Evolutionary conservation across 2,329 filamentous ascomycete genomes (phyloP).

Genomic region (Pyrenophora seminiperda): DNA sequence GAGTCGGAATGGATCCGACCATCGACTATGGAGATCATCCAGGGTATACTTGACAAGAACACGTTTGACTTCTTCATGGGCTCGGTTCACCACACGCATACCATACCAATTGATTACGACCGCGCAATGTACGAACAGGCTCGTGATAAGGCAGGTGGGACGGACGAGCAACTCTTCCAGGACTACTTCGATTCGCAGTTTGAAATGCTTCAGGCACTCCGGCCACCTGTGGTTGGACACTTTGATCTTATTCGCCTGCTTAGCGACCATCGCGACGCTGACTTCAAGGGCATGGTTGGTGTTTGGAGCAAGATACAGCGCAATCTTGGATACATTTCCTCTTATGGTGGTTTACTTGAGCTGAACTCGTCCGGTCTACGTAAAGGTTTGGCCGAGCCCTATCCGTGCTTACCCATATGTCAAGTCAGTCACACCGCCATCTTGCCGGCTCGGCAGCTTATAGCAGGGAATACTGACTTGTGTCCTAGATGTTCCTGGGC

Average conservation of each 20-base stretch:
- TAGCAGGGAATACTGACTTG: slow-evolving; percentile 21
- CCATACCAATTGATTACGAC: slow-evolving; percentile 89
- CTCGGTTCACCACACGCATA: slow-evolving; percentile 86
- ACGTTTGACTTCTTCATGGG: slow-evolving; percentile 88
- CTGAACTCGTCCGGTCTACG: slow-evolving; percentile 85
- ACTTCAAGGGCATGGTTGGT: slow-evolving; percentile 61
- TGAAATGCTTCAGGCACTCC: slow-evolving; percentile 74
- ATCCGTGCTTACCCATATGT: slow-evolving; percentile 79
- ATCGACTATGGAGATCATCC: slow-evolving; percentile 65
- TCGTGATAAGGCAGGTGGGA: slow-evolving; percentile 59
- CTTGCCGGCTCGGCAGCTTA: slow-evolving; percentile 6
- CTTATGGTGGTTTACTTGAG: slow-evolving; percentile 83
- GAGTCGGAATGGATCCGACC: slow-evolving; percentile 91
- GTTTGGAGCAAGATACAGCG: slow-evolving; percentile 77
- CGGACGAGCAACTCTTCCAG: slow-evolving; percentile 69
- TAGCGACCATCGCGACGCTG: slow-evolving; percentile 69
- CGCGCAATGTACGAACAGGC: slow-evolving; percentile 67
- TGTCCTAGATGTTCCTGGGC: slow-evolving; percentile 67
- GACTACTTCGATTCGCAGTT: slow-evolving; percentile 88
- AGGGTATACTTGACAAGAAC: slow-evolving; percentile 62
- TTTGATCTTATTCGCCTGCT: slow-evolving; percentile 89
- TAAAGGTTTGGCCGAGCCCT: slow-evolving; percentile 90
- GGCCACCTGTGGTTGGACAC: slow-evolving; percentile 83
- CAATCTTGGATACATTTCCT: slow-evolving; percentile 72
- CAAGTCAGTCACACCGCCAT: slow-evolving; percentile 60